A percentile compares a stretch with the other conserved stretches of the same genome.
phyloP scores from a whole-genome alignment of 2,329 filamentous ascomycete genomes.

The Apiospora saccharicola region DNA sequence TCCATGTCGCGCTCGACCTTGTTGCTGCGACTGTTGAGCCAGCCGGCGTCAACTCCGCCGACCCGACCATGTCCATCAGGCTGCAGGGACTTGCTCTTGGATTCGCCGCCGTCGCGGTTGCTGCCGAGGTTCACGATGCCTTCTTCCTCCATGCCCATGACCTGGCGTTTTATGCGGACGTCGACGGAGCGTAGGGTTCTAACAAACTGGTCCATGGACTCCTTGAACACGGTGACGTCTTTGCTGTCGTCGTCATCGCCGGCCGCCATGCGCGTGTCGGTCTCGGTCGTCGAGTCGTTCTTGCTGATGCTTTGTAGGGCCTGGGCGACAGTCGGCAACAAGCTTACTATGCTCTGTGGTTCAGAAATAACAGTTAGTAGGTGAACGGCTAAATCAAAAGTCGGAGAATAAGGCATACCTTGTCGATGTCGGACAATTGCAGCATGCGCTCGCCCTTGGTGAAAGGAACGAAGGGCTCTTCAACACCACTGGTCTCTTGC shows the following conservation, averaged over 20 bases:
- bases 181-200: constrained; percentile 76
- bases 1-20: constrained; percentile 86
- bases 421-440: constrained; percentile 82
- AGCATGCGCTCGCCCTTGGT: constrained; percentile 80
- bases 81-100: constrained; percentile 49
- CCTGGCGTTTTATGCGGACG: constrained; percentile 76
- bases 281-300: constrained; percentile 38
- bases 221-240: constrained; percentile 64
- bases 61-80: constrained; percentile 64
- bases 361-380: constrained; percentile 36
- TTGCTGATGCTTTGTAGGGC: constrained; percentile 71
- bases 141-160: constrained; percentile 83
- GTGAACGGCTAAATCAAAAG: neutral
- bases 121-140: constrained; percentile 68
- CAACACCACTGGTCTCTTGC: neutral
- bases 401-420: constrained; percentile 49
- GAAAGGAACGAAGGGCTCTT: constrained; percentile 58
- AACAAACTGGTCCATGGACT: constrained; percentile 72
- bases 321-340: constrained; percentile 66
- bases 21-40: constrained; percentile 85
- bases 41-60: constrained; percentile 79
- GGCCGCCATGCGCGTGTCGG: constrained; percentile 40
- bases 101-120: constrained; percentile 34
- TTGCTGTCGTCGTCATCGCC: constrained; percentile 46
- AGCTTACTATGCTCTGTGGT: constrained; percentile 44